These are phyloP conservation scores for Aciculosporium take DNA, from an alignment of 2,329 filamentous ascomycete species.

Conservation along the genomic window DNA sequence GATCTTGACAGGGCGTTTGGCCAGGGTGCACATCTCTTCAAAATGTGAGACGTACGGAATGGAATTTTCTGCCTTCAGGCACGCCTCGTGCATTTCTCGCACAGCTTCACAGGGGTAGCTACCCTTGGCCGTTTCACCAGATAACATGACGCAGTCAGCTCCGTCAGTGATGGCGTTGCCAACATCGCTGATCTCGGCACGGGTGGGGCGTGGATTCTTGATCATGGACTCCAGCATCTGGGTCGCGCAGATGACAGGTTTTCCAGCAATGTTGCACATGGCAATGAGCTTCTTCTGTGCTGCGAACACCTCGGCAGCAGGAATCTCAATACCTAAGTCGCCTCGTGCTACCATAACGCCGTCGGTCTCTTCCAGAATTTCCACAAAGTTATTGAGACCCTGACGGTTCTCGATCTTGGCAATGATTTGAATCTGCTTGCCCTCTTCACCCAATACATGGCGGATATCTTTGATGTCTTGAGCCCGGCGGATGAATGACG, in stretches of 20 bases:
- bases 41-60: conserved; percentile 96
- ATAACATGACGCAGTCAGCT: conserved; percentile 99
- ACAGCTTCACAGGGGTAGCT: conserved; percentile 87
- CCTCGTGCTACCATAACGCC: conserved; percentile 99
- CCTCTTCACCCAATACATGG: conserved; percentile 75
- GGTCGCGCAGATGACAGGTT: conserved; percentile 96
- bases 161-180: conserved; percentile 96
- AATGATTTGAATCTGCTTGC: conserved; percentile 97
- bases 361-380: conserved; percentile 91
- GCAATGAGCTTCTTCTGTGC: conserved; percentile 99
- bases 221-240: conserved; percentile 99
- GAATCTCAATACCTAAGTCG: conserved; percentile 92
- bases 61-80: conserved; percentile 88
- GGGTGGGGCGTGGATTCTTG: conserved; percentile 95
- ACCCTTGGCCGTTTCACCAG: conserved; percentile 97
- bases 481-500: conserved; percentile 90
- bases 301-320: conserved; percentile 94
- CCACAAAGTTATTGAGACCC: conserved; percentile 98
- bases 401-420: conserved; percentile 99
- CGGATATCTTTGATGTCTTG: conserved; percentile 91
- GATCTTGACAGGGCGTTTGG: conserved; percentile 70
- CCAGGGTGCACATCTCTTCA: conserved; percentile 79
- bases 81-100: conserved; percentile 96
- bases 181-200: conserved; percentile 96
- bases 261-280: conserved; percentile 98